phyloP scores from a whole-genome alignment of 148 eudicot species.

The Camellia granthamiana region DNA sequence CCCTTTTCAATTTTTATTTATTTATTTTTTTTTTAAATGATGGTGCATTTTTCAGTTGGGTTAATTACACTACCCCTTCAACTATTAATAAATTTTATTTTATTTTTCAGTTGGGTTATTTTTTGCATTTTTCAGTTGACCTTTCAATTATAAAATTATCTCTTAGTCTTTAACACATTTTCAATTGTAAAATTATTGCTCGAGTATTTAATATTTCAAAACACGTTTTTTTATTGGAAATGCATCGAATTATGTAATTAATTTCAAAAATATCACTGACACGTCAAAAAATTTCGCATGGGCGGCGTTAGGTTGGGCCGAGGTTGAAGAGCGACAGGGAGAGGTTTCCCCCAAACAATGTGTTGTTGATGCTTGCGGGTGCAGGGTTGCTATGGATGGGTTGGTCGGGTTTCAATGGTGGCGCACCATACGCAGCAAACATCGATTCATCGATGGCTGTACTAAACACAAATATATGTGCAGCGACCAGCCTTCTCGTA shows the following conservation, averaged over 20 bases:
- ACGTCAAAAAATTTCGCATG: background rate
- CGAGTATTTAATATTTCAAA: too few species aligned
- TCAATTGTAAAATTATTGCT: too few species aligned
- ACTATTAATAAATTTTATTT: too few species aligned
- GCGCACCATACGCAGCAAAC: conserved; percentile 40
- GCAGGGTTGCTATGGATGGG: conserved; percentile 48
- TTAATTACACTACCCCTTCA: too few species aligned
- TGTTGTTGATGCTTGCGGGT: conserved; percentile 33
- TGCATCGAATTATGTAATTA: too few species aligned
- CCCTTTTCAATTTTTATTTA: background rate
- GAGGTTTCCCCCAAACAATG: conserved; percentile 37
- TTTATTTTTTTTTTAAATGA: background rate
- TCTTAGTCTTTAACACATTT: too few species aligned
- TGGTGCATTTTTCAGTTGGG: background rate
- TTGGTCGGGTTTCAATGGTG: conserved; percentile 45
- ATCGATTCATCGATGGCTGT: conserved; percentile 30
- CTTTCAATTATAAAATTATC: too few species aligned
- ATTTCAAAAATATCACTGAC: background rate
- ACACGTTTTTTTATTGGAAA: too few species aligned
- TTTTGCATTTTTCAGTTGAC: too few species aligned
- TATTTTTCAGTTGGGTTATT: too few species aligned
- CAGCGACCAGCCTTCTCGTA: conserved; percentile 40
- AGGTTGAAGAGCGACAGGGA: conserved; percentile 36
- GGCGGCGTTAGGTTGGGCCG: conserved; percentile 31
- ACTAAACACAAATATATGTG: conserved; percentile 35